Conservation (phyloP, 371 early-diverging fungal genomes). For the Apophysomyces sp. region DNA sequence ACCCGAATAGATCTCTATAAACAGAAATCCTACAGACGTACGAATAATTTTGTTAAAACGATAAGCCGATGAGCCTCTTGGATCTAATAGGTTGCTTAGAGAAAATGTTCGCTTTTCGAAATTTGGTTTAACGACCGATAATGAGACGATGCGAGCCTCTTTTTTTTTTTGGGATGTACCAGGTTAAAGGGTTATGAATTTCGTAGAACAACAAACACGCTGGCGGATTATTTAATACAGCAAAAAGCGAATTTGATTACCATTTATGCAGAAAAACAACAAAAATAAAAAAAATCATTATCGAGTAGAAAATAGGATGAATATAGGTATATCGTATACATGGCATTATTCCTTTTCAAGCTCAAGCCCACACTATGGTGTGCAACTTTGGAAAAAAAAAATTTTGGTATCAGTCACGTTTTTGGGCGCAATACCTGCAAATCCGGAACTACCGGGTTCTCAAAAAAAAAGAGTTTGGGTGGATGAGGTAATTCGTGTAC, state of each 20-base stretch:
- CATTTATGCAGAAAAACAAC: slow-evolving; percentile 17
- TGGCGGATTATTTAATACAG: background rate
- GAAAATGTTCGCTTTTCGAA: background rate
- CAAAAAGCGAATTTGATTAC: slow-evolving; percentile 5
- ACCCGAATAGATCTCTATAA: background rate
- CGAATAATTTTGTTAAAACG: too few species aligned
- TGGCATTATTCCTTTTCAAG: background rate
- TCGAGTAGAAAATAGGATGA: background rate
- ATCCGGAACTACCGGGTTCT: background rate
- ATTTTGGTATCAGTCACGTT: too few species aligned
- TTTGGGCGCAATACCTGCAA: too few species aligned
- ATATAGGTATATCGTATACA: background rate
- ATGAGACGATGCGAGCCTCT: background rate
- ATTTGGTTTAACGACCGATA: slow-evolving; percentile 6
- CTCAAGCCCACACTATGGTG: background rate
- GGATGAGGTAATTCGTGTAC: background rate
- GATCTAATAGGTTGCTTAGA: background rate
- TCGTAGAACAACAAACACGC: background rate
- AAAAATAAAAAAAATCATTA: background rate
- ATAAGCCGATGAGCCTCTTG: too few species aligned
- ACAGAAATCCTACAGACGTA: background rate
- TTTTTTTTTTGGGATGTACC: background rate
- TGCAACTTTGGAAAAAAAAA: too few species aligned
- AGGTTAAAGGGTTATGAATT: background rate
- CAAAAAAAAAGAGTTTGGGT: background rate